A percentile compares a stretch with the other conserved stretches of the same genome.
Evolutionary conservation across 2,329 filamentous ascomycete genomes (phyloP).

Genomic region (Leptographium radiaticola): DNA sequence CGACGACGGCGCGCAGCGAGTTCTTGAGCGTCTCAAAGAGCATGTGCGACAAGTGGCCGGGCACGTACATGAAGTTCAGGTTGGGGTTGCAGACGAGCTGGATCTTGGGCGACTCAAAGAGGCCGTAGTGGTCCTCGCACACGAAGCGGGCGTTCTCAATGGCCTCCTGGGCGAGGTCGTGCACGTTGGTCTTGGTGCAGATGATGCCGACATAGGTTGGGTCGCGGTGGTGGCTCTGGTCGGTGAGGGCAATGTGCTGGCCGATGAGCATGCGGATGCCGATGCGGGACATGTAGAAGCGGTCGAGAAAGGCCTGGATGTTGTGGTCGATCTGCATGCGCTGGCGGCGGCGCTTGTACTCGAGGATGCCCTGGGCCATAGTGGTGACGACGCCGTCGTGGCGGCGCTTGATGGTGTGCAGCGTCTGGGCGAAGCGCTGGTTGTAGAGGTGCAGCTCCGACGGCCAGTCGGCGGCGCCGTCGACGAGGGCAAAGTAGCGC

Average conservation of each 20-base stretch:
- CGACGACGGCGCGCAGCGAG: constrained; percentile 89
- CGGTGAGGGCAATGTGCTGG: constrained; percentile 92
- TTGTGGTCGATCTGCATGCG: constrained; percentile 97
- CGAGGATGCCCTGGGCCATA: constrained; percentile 92
- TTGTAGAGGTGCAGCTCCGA: constrained; percentile 93
- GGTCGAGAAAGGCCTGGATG: constrained; percentile 93
- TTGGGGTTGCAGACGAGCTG: constrained; percentile 91
- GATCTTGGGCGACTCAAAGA: constrained; percentile 93
- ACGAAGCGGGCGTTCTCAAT: constrained; percentile 99
- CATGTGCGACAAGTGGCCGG: constrained; percentile 98
- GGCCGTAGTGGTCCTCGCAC: constrained; percentile 94
- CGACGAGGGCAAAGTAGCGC: constrained; percentile 84
- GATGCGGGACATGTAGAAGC: constrained; percentile 99
- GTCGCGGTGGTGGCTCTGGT: constrained; percentile 80
- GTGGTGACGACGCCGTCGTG: constrained; percentile 97
- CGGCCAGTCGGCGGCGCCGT: constrained; percentile 82
- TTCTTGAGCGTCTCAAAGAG: constrained; percentile 99
- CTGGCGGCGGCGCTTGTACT: constrained; percentile 94
- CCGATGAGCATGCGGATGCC: constrained; percentile 98
- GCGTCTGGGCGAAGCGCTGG: constrained; percentile 71
- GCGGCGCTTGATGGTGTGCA: constrained; percentile 88
- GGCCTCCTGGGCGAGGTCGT: constrained; percentile 86
- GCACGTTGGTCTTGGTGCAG: constrained; percentile 95
- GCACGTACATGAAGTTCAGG: constrained; percentile 98
- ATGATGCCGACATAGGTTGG: constrained; percentile 97